Evolutionary conservation across 768 basidiomycete genomes (phyloP), one percentile per base, ranked within the genome.

Genomic region (Harrya chromipes): DNA sequence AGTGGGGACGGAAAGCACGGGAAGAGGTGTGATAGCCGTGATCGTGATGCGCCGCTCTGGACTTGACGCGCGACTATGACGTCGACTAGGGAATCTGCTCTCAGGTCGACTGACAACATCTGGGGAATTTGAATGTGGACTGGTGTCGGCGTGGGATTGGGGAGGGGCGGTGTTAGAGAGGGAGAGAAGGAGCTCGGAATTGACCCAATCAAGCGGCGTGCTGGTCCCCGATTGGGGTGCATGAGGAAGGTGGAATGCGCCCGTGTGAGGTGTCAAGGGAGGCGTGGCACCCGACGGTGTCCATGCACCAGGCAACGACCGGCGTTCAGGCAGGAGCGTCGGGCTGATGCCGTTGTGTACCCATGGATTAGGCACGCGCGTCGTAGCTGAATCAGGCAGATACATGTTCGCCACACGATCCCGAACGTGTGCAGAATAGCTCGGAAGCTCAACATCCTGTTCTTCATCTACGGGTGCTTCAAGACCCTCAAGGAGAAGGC

Each of bases 401-500:
- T 75, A 86, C 79, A 86, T 83, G 56, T 85, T 85, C 36, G 87
- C 85, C 37, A 97, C 84, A 33, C 95, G 81, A 64, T 98, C 95
- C 36, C 89, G 82, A 21, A 97, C 82, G 66, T 98, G 95, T 44
- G 90, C 82, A 17, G 76, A 78, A 68, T 98, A 98, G 53, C 87
- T 90, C 0, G 95, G 95, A 12, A 98, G 79, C 58, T 92, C 86
- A 39, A 80, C 65, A 34, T 81, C 81, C 35, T 85, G 87, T 27
- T 79, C 82, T 11, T 81, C 78, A 3, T 72, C 71, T 10, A 59
- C 37, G 5, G 66, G 66, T 17, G 58, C 63, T 42, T 75, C 74
- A 7, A 72, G 46, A 2, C 68, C 70, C 1, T 70, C 75, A 2
- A 83, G 64, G 13, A 68, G 60, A 12, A 62, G 55, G 9, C 87